Conservation (phyloP, 2,329 filamentous ascomycete genomes). For the Diatrype stigma region DNA sequence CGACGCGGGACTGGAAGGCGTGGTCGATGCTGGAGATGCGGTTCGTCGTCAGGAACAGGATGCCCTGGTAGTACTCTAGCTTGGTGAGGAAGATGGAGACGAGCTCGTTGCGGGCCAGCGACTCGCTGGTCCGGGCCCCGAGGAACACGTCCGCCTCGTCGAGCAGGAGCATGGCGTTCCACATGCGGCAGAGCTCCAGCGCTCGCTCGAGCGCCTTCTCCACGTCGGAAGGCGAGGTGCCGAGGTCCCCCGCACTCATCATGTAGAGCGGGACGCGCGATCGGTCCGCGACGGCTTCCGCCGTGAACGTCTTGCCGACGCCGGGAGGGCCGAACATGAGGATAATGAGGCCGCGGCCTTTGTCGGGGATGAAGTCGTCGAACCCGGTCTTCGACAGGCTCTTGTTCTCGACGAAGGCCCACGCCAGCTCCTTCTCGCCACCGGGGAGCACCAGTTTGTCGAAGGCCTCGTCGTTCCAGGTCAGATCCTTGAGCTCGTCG, state of each 20-base stretch:
- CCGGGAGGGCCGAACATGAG: constrained; percentile 34
- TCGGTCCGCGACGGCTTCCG: constrained; percentile 35
- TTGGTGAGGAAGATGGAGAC: constrained; percentile 23
- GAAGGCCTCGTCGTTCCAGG: constrained; percentile 33
- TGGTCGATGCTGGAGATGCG: constrained; percentile 31
- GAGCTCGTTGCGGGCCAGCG: constrained; percentile 36
- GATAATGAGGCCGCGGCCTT: constrained; percentile 31
- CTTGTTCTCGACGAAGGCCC: constrained; percentile 35
- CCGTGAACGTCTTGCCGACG: constrained; percentile 36
- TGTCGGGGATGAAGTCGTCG: constrained; percentile 33
- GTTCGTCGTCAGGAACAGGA: constrained; percentile 36
- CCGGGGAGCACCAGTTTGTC: constrained; percentile 32
- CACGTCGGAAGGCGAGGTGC: constrained; percentile 28
- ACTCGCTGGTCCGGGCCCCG: constrained; percentile 25
- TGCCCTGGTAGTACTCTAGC: constrained; percentile 32
- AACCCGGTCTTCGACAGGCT: constrained; percentile 19
- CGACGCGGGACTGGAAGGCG: constrained; percentile 33
- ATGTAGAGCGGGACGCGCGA: constrained; percentile 34
- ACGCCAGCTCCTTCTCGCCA: constrained; percentile 33
- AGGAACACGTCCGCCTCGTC: constrained; percentile 43
- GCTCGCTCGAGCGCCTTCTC: constrained; percentile 30
- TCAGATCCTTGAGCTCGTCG: constrained; percentile 23
- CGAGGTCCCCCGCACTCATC: constrained; percentile 36
- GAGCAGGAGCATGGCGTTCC: constrained; percentile 40
- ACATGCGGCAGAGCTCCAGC: constrained; percentile 32